Conservation (phyloP, 352 stramenopile genomes). For the Phytophthora sojae region DNA sequence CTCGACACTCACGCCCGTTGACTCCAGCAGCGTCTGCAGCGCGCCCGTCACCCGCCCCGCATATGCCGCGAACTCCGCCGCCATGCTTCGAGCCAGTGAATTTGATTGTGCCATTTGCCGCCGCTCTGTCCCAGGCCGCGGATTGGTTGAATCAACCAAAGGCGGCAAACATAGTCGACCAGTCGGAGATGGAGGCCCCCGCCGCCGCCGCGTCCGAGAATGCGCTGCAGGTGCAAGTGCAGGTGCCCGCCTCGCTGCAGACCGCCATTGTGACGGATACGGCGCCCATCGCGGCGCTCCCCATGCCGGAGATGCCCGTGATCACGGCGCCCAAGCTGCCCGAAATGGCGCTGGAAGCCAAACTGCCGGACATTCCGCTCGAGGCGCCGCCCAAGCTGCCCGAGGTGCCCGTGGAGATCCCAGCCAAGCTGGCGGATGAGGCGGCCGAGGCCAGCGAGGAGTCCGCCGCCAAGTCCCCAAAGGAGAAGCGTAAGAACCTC, state of each 20-base stretch:
- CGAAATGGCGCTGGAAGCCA: constrained; percentile 15
- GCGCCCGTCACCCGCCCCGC: constrained; percentile 32
- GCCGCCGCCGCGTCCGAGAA: background rate
- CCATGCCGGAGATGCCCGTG: constrained; percentile 22
- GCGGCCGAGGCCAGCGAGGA: background rate
- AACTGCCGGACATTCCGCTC: constrained; percentile 24
- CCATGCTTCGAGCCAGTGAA: constrained; percentile 39
- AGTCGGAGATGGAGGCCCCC: constrained; percentile 23
- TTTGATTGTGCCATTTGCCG: constrained; percentile 52
- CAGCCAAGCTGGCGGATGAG: background rate
- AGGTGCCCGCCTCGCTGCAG: constrained; percentile 10
- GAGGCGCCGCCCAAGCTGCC: constrained; percentile 10
- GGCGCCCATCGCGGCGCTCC: background rate
- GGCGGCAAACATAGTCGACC: constrained; percentile 39
- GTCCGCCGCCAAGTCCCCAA: constrained; percentile 6
- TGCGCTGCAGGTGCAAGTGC: background rate
- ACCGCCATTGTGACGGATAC: constrained; percentile 12
- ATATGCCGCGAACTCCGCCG: constrained; percentile 32
- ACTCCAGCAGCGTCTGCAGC: constrained; percentile 44
- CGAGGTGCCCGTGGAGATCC: constrained; percentile 17
- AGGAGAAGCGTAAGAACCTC: constrained; percentile 41
- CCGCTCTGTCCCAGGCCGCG: constrained; percentile 7
- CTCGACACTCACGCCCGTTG: constrained; percentile 42
- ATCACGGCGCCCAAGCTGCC: constrained; percentile 16
- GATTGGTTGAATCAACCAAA: constrained; percentile 25